A percentile compares a stretch with the other conserved stretches of the same genome.
Conservation (phyloP, 2,329 filamentous ascomycete species). For the Emmonsiellopsis sp. region DNA sequence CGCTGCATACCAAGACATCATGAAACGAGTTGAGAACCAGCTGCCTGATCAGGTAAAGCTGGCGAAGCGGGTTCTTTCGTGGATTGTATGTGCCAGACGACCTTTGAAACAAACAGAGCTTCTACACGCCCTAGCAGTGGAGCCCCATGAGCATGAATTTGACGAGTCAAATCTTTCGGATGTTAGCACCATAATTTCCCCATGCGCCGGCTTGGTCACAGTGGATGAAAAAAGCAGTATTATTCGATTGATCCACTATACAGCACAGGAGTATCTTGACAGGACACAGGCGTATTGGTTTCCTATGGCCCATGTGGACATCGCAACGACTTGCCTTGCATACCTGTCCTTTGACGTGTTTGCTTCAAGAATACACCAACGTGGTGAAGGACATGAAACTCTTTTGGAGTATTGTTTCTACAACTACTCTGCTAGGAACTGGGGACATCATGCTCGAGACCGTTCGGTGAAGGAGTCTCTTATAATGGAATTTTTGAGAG, state of each 20-base stretch:
- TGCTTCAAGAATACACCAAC: too few relatives aligned
- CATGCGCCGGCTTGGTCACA: conserved; percentile 36
- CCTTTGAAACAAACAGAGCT: conserved; percentile 16
- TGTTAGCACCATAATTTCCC: conserved; percentile 21
- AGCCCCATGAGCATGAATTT: conserved; percentile 11
- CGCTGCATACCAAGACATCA: conserved; percentile 16
- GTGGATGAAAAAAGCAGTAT: conserved; percentile 31
- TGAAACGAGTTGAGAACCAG: conserved; percentile 17
- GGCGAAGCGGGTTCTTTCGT: neutral
- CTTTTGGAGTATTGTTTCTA: too few relatives aligned
- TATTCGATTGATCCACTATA: conserved; percentile 39
- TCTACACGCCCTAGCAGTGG: conserved; percentile 16
- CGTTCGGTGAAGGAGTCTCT: too few relatives aligned
- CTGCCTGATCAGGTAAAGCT: conserved; percentile 8
- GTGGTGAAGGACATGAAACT: too few relatives aligned
- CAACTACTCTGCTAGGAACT: too few relatives aligned
- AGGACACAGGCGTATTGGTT: conserved; percentile 22
- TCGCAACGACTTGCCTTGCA: conserved; percentile 24
- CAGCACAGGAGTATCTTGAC: conserved; percentile 39
- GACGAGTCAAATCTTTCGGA: conserved; percentile 2
- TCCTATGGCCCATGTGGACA: conserved; percentile 18
- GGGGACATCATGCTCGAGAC: too few relatives aligned
- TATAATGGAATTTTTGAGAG: too few relatives aligned
- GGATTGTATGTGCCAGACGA: neutral
- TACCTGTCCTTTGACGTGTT: conserved; percentile 27